These are phyloP conservation scores for Thalassiosira hispida DNA, from an alignment of 352 stramenopile species.

Conservation along the genomic window DNA sequence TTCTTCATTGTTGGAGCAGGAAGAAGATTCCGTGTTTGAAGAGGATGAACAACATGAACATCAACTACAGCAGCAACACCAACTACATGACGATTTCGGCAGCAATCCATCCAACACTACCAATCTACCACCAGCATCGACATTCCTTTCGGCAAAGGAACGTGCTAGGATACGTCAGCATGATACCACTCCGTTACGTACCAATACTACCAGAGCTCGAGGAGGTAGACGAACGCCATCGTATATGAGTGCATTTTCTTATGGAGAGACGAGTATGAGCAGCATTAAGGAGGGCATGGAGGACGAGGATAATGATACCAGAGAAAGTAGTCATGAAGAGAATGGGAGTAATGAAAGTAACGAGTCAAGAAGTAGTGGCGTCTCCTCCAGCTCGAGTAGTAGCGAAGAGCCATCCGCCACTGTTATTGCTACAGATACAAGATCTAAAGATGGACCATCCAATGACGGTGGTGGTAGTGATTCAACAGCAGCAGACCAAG, in stretches of 20 bases:
- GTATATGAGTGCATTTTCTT: neutral
- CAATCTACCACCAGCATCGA: constrained; percentile 6
- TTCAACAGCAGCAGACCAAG: too few species aligned
- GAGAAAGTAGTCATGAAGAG: too few species aligned
- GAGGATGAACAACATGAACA: neutral
- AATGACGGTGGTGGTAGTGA: too few species aligned
- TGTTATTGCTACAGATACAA: too few species aligned
- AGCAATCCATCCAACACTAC: neutral
- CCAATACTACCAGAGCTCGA: constrained; percentile 36
- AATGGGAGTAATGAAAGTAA: too few species aligned
- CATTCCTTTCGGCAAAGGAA: constrained; percentile 20
- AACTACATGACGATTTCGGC: neutral
- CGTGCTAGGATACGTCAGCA: constrained; percentile 31
- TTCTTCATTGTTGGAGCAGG: neutral
- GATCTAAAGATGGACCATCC: too few species aligned
- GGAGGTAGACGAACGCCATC: neutral
- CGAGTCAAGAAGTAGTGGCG: too few species aligned
- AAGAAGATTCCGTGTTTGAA: neutral
- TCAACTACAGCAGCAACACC: neutral
- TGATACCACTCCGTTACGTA: constrained; percentile 42
- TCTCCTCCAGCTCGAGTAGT: too few species aligned
- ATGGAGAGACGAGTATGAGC: neutral
- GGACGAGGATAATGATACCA: neutral
- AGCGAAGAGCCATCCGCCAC: too few species aligned
- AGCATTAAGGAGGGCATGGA: neutral